Evolutionary conservation across 2,329 filamentous ascomycete genomes (phyloP), one percentile per base, ranked within the genome.

Genomic region (Phyllosticta citriasiana): DNA sequence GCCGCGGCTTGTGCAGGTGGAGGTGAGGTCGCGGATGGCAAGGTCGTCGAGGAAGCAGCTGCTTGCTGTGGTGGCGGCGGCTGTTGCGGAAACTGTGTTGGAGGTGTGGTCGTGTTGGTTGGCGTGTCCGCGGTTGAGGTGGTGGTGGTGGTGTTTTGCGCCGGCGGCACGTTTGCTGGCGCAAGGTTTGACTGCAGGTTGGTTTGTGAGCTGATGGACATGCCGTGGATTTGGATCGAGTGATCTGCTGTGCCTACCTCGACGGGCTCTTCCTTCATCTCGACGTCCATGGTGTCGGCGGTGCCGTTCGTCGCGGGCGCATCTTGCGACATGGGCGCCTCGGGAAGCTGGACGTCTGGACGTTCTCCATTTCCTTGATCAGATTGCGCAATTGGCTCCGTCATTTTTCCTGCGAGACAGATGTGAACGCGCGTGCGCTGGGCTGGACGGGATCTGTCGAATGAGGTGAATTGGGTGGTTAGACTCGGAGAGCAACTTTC

Each of bases 231-330:
- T 30, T 40, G 61, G 12, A 16, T 24, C 16, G 25, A 14, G 51
- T 22, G 26, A 57, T 22, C n/a, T 19, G 9, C 16, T 4, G 35
- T 35, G n/a, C 30, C 22, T 66, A 69, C 69, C 61, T 70, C 68
- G 59, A 62, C 64, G 12, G 64, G 50, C 58, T 72, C 71, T 57
- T 73, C 71, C 60, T 72, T 73, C 72, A 74, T 74, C 59, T 71
- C 70, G 4, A 71, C 62, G 57, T 74, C 72, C 26, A 57, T 57
- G 24, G 47, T 61, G 62, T 63, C 55, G 24, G 57, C 56, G 25
- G 64, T 63, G 56, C 68, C 69, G 53, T 72, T 73, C n/a, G 66
- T 51, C 12, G 51, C 35, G 9, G 60, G 47, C 33, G 51, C 52
- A 24, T 62, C 55, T 52, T 57, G 59, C 47, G 59, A 24, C 16